These are phyloP conservation scores for Albizia julibrissin DNA, from an alignment of 306 rosid genomes.

Conservation along the genomic window DNA sequence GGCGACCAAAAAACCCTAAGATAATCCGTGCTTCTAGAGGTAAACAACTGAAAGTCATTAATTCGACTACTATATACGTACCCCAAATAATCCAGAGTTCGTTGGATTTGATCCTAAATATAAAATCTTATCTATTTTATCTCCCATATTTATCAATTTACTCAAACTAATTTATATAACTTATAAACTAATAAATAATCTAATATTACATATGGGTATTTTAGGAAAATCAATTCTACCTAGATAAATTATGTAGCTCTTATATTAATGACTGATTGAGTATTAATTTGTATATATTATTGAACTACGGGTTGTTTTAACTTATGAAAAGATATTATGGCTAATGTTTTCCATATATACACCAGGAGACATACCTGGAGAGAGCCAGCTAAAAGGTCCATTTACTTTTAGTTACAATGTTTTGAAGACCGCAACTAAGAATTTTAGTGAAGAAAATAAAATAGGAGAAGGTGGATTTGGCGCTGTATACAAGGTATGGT, in stretches of 20 bases:
- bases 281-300: too few species aligned
- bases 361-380: neutral
- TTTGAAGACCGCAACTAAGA: neutral
- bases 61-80: neutral
- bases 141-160: too few species aligned
- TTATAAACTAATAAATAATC: too few species aligned
- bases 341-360: neutral
- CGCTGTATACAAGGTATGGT: neutral
- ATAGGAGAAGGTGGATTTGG: neutral
- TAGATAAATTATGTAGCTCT: neutral
- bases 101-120: too few species aligned
- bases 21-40: neutral
- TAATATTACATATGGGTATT: too few species aligned
- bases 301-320: neutral
- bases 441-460: neutral
- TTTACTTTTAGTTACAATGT: neutral
- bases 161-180: too few species aligned
- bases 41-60: neutral
- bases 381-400: neutral
- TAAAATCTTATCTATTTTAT: too few species aligned
- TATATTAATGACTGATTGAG: too few species aligned
- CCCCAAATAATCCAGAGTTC: too few species aligned
- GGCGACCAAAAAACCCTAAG: neutral
- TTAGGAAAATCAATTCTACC: too few species aligned
- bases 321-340: neutral